Evolutionary conservation across 768 basidiomycete species (phyloP).

Genomic region (Zangia roseola): DNA sequence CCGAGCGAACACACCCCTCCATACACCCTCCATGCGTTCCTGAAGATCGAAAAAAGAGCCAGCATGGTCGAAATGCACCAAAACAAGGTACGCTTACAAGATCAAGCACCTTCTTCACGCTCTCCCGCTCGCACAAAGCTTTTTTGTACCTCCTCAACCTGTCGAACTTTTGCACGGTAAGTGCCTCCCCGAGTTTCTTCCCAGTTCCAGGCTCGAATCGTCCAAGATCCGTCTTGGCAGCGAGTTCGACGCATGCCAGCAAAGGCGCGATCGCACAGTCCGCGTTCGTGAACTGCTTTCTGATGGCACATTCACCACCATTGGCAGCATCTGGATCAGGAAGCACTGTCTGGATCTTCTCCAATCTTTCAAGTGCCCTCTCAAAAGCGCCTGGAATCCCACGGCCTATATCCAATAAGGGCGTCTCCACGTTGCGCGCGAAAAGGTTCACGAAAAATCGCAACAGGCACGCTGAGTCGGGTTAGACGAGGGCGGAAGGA

Average conservation of each 20-base stretch:
- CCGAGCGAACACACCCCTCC: not conserved
- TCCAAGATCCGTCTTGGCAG: conserved; percentile 47
- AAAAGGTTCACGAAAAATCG: conserved; percentile 62
- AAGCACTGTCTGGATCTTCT: conserved; percentile 8
- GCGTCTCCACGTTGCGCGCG: conserved; percentile 39
- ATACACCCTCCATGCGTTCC: not conserved
- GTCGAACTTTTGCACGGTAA: conserved; percentile 44
- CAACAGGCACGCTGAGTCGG: conserved; percentile 51
- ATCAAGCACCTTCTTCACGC: conserved; percentile 6
- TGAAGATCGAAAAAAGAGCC: not conserved
- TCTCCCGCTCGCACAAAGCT: conserved; percentile 42
- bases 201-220: conserved; percentile 48
- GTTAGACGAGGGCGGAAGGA: conserved; percentile 47
- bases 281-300: conserved; percentile 52
- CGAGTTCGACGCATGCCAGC: conserved; percentile 44
- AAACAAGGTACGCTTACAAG: conserved; percentile 1
- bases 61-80: not conserved
- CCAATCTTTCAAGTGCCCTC: not conserved
- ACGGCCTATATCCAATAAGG: conserved; percentile 33
- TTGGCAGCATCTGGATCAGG: conserved; percentile 40
- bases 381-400: conserved; percentile 4
- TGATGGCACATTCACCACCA: conserved; percentile 34
- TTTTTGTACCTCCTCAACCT: conserved; percentile 48
- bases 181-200: conserved; percentile 37
- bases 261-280: conserved; percentile 59